Evolutionary conservation across 2,329 filamentous ascomycete species (phyloP), one percentile per base, ranked within the genome.

Genomic region (Exophiala phaeomuriformis): DNA sequence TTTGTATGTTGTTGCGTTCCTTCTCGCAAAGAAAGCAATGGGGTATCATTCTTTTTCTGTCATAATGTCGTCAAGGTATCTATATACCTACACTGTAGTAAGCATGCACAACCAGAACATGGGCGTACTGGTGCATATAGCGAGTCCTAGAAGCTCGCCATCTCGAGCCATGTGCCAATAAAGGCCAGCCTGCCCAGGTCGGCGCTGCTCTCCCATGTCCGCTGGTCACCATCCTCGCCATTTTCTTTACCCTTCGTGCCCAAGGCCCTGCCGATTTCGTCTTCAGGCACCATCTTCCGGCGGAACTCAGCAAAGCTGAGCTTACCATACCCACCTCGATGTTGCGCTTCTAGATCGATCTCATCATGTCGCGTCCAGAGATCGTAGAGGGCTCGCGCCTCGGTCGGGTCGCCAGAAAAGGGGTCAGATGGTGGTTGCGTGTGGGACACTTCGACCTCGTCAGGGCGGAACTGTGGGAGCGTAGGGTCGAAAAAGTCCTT

Each of bases 131-230:
- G 19, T 19, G 29, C 28, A 10, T 12, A 32, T 7, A 1, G 4
- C 30, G 3, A 36, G 7, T 32, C 4, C 28, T 56, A 82, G 66
- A 83, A 80, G 67, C 76, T 75, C 63, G 80, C 80, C 77, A 82
- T 77, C 59, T 96, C 90, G 69, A 96, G 88, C 91, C 91, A 97
- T 64, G 82, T 88, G 55, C 88, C 88, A 44, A 96, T 76, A 69
- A 95, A 91, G 61, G 56, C 57, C 52, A 64, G 47, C 40, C 42
- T 59, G 8, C 62, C 62, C 39, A 64, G 49, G 40, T 63, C 61
- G 12, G 53, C 50, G 44, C 57, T 62, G 36, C 55, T 58, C 48
- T 60, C 59, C 60, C 60, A 62, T 10, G 36, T 45, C 19, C 58
- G 40, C 5, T 41, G 46, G 5, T 57, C 55, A 6, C 47, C 39